These are phyloP conservation scores for Nothomitra cinnamomea DNA, from an alignment of 2,329 filamentous ascomycete genomes.

Conservation along the genomic window DNA sequence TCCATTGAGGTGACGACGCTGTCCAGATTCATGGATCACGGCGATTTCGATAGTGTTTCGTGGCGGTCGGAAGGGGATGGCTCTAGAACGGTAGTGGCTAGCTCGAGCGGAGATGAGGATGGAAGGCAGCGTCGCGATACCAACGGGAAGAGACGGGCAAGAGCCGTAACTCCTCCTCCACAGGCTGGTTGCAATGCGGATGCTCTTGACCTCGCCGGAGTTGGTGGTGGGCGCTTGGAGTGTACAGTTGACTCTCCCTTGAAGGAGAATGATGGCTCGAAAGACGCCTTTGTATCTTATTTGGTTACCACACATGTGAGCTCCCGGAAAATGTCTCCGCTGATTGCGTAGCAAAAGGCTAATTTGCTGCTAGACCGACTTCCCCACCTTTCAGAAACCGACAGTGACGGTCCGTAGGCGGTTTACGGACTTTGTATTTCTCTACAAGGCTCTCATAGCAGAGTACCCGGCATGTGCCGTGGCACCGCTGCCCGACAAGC, in stretches of 20 bases:
- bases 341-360: neutral
- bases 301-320: constrained; percentile 74
- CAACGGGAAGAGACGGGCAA: constrained; percentile 32
- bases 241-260: constrained; percentile 69
- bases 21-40: constrained; percentile 25
- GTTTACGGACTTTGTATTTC: constrained; percentile 95
- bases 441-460: constrained; percentile 75
- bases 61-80: constrained; percentile 40
- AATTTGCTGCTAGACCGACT: constrained; percentile 53
- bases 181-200: constrained; percentile 34
- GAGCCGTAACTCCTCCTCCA: constrained; percentile 19
- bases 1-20: neutral
- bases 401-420: constrained; percentile 68
- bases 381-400: constrained; percentile 76
- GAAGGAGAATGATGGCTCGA: constrained; percentile 93
- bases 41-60: constrained; percentile 67
- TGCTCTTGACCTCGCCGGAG: constrained; percentile 40
- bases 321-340: constrained; percentile 5
- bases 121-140: constrained; percentile 21
- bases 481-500: constrained; percentile 90
- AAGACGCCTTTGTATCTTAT: constrained; percentile 94
- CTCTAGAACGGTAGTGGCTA: constrained; percentile 20
- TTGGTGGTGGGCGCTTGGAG: constrained; percentile 60
- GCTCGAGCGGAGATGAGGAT: constrained; percentile 22
- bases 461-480: constrained; percentile 88